These are phyloP conservation scores for Cucurbita ficifolia DNA, from an alignment of 306 rosid species.

Conservation along the genomic window DNA sequence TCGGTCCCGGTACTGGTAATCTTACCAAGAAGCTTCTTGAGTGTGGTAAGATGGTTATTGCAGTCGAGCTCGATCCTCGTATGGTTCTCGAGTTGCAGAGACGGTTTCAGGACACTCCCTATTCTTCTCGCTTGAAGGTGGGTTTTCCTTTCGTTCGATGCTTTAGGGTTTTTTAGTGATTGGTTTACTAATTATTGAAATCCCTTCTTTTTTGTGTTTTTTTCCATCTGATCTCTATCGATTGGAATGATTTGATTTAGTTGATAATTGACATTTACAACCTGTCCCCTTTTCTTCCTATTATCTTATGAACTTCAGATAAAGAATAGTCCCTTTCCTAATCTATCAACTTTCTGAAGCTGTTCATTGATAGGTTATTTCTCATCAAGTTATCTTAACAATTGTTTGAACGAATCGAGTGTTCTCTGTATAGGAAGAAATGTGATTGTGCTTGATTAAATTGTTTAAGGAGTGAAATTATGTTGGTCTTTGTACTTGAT, in stretches of 20 bases:
- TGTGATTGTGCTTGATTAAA: background rate
- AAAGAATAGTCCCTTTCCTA: background rate
- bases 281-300: no score
- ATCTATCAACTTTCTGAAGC: background rate
- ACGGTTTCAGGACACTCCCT: conserved; percentile 68
- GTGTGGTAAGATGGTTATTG: conserved; percentile 63
- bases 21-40: conserved; percentile 52
- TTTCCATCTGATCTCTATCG: background rate
- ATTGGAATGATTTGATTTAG: background rate
- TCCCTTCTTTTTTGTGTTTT: background rate
- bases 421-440: background rate
- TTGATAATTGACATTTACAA: no score
- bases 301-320: no score
- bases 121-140: conserved; percentile 54
- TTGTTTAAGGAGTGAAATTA: background rate
- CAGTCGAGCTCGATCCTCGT: conserved; percentile 76
- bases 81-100: conserved; percentile 82
- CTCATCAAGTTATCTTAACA: background rate
- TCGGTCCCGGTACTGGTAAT: conserved; percentile 51
- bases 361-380: background rate
- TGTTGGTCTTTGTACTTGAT: background rate
- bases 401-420: background rate
- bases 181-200: background rate
- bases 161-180: background rate
- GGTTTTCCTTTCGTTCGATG: background rate